phyloP scores from a whole-genome alignment of 306 rosid species.

The Oxytropis ochrocephala region DNA sequence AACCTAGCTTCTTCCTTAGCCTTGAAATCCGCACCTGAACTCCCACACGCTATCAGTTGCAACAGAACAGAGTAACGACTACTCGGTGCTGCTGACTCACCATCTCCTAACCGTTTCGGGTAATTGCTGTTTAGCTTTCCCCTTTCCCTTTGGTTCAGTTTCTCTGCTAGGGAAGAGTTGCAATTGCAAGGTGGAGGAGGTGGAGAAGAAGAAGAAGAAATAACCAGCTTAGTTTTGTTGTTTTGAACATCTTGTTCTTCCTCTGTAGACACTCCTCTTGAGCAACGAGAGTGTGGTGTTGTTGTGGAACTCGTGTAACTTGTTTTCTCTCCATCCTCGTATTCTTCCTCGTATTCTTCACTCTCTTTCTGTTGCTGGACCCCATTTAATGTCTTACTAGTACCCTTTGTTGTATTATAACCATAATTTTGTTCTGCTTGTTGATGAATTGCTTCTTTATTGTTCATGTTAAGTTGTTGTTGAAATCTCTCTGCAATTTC shows the following conservation, averaged over 20 bases:
- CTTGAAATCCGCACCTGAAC: constrained; percentile 44
- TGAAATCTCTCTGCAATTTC: constrained; percentile 45
- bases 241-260: constrained; percentile 19
- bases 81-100: background rate
- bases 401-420: constrained; percentile 1
- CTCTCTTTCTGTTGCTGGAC: constrained; percentile 10
- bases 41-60: constrained; percentile 79
- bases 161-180: constrained; percentile 10
- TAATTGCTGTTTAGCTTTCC: background rate
- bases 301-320: constrained; percentile 61
- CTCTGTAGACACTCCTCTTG: constrained; percentile 72
- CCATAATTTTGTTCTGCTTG: constrained; percentile 27
- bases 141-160: background rate
- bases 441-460: constrained; percentile 18
- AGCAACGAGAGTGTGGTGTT: constrained; percentile 72
- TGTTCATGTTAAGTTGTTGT: constrained; percentile 31
- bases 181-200: background rate
- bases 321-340: constrained; percentile 49
- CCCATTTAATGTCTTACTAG: constrained; percentile 11
- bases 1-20: constrained; percentile 20
- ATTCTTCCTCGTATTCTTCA: constrained; percentile 22
- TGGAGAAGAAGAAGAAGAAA: background rate
- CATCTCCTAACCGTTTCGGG: constrained; percentile 15
- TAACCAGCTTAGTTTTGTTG: background rate
- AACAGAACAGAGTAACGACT: constrained; percentile 60